Evolutionary conservation across 2,329 filamentous ascomycete genomes (phyloP), one percentile per base, ranked within the genome.

Genomic region (Monosporascus sp.): DNA sequence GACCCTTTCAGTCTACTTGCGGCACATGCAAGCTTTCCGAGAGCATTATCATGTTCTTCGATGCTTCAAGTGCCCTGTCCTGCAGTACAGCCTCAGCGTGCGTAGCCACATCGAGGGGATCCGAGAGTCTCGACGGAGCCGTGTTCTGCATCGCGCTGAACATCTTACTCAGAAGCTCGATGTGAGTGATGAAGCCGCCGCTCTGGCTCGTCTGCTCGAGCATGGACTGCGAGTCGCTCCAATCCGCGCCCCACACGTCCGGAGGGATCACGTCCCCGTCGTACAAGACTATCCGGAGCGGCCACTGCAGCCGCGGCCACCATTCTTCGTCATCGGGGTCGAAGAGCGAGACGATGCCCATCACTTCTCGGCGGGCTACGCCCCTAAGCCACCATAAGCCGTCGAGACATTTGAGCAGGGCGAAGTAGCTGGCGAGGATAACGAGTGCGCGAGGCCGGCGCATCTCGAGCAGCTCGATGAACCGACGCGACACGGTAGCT

Each of bases 331-430:
- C 82, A 47, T 81, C 78, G 2, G 76, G 73, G 61, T 82, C 78
- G 63, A 84, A 84, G 37, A 83, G 68, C 37, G 76, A 77, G 20
- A 83, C 76, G 24, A 88, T 76, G 20, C 85, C 84, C 63, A 82
- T 79, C 17, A 89, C 81, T 60, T 89, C 82, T 51, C 82, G 78
- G 17, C 79, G 77, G 7, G 84, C 80, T 61, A 87, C 84, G 39
- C 85, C 84, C 20, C 83, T 77, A 27, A 89, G 71, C 86, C 86
- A 90, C 86, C 86, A 90, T 17, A 84, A 72, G 17, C 74, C 68
- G 55, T 85, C 80, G 56, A 86, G 73, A 36, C 77, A 77, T 62
- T 84, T 84, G 47, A 88, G 72, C 38, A 86, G 70, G 27, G 82
- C 84, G 60, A 86, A 86, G 65, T 86, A 88, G 65, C 81, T 84